Percentiles rank a stretch among this genome's conserved stretches.
Conservation (phyloP, 2,329 filamentous ascomycete genomes). For the Aureobasidium namibiae region DNA sequence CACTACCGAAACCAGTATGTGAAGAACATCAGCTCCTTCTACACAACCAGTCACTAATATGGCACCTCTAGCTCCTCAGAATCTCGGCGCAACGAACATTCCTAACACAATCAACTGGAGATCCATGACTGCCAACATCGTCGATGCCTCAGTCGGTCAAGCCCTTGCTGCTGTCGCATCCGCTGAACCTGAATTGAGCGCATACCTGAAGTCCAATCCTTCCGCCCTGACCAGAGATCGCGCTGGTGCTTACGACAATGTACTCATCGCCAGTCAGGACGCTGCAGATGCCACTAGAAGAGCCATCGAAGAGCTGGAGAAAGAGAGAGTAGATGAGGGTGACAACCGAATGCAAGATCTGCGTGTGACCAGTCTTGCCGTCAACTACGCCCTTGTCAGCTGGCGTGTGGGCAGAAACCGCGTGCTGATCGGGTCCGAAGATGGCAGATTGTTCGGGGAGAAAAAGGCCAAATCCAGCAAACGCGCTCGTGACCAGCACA, state of each 20-base stretch:
- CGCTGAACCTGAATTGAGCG: constrained; percentile 44
- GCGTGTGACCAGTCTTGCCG: constrained; percentile 83
- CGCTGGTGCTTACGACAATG: constrained; percentile 81
- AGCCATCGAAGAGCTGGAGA: constrained; percentile 80
- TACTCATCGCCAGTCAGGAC: constrained; percentile 85
- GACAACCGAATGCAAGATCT: constrained; percentile 85
- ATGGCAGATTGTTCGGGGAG: constrained; percentile 56
- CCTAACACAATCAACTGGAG: constrained; percentile 80
- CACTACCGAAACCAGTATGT: constrained; percentile 7
- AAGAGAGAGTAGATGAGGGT: constrained; percentile 74
- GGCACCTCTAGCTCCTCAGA: constrained; percentile 1
- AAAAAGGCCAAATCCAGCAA: constrained; percentile 49
- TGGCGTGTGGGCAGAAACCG: constrained; percentile 93
- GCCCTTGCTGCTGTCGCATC: constrained; percentile 63
- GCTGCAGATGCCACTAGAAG: constrained; percentile 88
- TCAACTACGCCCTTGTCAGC: constrained; percentile 88
- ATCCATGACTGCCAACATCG: constrained; percentile 73
- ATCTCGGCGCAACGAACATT: constrained; percentile 32
- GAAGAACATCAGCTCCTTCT: neutral
- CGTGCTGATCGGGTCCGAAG: constrained; percentile 72
- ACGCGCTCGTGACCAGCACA: constrained; percentile 40
- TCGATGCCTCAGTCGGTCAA: constrained; percentile 85
- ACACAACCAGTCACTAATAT: constrained; percentile 10
- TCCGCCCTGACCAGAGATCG: constrained; percentile 49
- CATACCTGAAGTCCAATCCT: constrained; percentile 36